Conservation (phyloP, 352 stramenopile species). For the Pythium scleroteichum region DNA sequence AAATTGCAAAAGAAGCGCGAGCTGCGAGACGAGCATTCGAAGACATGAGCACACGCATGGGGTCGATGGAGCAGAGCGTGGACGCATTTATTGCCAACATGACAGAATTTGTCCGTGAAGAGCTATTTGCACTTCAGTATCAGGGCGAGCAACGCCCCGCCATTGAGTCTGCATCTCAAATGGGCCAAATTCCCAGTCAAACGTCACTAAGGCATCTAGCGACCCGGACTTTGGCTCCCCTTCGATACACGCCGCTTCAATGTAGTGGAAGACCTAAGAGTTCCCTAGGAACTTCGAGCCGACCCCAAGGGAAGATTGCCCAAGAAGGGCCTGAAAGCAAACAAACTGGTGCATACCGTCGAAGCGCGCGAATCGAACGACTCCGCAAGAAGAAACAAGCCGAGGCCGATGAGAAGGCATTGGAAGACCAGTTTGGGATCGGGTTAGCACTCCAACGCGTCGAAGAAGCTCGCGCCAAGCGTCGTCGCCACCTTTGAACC, state of each 20-base stretch:
- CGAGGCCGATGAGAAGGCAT: constrained; percentile 6
- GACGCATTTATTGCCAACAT: constrained; percentile 30
- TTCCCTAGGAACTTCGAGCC: background rate
- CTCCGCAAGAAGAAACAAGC: constrained; percentile 3
- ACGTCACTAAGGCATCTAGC: background rate
- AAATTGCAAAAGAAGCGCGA: constrained; percentile 22
- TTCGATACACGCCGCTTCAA: background rate
- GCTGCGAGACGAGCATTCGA: constrained; percentile 21
- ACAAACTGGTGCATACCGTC: background rate
- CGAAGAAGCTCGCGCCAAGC: constrained; percentile 47
- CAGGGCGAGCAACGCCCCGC: constrained; percentile 7
- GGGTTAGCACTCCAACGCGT: constrained; percentile 39
- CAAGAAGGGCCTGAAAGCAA: background rate
- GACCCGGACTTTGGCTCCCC: background rate
- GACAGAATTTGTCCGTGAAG: constrained; percentile 28
- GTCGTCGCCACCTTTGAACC: constrained; percentile 29
- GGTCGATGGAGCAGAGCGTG: constrained; percentile 33
- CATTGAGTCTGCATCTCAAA: background rate
- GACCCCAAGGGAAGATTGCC: too few species aligned
- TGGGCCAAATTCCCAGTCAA: background rate
- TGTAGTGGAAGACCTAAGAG: background rate
- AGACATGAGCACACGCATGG: constrained; percentile 26
- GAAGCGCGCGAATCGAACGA: constrained; percentile 14
- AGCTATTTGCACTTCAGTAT: constrained; percentile 21
- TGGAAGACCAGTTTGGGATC: constrained; percentile 29